Conservation (phyloP, 2,329 filamentous ascomycete species). For the Colletotrichum sp. region DNA sequence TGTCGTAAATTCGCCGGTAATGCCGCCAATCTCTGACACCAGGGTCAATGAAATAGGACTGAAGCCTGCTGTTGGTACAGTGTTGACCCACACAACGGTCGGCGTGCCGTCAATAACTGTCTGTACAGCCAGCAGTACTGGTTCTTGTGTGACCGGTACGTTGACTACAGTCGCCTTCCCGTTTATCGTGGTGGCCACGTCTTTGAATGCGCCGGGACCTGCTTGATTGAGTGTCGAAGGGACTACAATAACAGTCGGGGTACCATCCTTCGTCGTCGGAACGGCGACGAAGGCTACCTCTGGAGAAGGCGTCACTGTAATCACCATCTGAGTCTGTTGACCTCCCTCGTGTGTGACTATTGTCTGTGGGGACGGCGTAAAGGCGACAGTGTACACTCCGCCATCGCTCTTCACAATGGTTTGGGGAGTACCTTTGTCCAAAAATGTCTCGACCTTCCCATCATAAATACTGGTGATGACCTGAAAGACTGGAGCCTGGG, state of each 20-base stretch:
- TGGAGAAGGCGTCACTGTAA: conserved; percentile 13
- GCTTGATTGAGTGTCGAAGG: not conserved
- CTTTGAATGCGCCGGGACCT: not conserved
- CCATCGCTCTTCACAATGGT: conserved; percentile 8
- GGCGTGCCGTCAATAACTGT: conserved; percentile 19
- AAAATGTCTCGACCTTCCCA: conserved; percentile 20
- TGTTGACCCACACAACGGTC: conserved; percentile 18
- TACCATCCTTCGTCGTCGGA: not conserved
- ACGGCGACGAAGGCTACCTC: not conserved
- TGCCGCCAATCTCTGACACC: conserved; percentile 27
- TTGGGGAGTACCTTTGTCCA: conserved; percentile 13
- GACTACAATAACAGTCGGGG: not conserved
- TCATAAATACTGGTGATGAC: conserved; percentile 24
- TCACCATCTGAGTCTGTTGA: conserved; percentile 1
- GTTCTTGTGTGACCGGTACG: not conserved
- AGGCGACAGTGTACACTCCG: conserved; percentile 11
- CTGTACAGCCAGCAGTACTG: not conserved
- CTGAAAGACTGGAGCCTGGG: conserved; percentile 20
- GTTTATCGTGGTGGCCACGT: not conserved
- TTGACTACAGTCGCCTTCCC: not conserved
- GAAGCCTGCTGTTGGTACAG: conserved; percentile 24
- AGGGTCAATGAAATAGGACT: conserved; percentile 26
- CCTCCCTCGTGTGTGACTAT: conserved; percentile 4
- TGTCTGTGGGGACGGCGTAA: not conserved
- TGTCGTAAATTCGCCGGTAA: conserved; percentile 25